Percentiles rank a stretch among this genome's conserved stretches.
Conservation (phyloP, 352 stramenopile genomes). For the Phytophthora europaea region DNA sequence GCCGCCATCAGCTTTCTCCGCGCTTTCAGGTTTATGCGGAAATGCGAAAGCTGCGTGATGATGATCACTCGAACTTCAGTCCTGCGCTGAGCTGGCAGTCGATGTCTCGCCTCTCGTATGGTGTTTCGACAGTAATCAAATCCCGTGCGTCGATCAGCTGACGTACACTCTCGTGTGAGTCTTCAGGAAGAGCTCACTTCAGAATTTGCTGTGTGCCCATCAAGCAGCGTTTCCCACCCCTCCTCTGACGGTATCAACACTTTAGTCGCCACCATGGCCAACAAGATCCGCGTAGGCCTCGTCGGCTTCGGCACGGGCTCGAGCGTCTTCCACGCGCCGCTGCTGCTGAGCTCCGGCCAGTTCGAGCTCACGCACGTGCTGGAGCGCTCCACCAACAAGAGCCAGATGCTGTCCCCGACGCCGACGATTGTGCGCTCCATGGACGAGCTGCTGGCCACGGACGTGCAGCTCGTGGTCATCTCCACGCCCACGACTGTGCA, state of each 20-base stretch:
- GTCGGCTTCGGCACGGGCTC: slow-evolving; percentile 79
- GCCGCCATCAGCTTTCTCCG: not conserved
- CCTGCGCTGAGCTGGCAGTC: too few species aligned
- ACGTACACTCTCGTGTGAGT: not conserved
- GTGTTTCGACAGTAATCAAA: not conserved
- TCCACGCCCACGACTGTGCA: slow-evolving; percentile 79
- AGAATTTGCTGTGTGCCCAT: slow-evolving; percentile 25
- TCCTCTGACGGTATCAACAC: not conserved
- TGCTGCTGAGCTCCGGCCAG: slow-evolving; percentile 66
- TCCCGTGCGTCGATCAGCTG: slow-evolving; percentile 10
- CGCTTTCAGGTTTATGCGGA: not conserved
- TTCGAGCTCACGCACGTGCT: slow-evolving; percentile 85
- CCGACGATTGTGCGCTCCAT: slow-evolving; percentile 79
- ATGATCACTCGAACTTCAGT: too few species aligned
- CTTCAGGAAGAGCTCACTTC: slow-evolving; percentile 21
- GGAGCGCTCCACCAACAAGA: slow-evolving; percentile 78
- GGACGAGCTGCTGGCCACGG: slow-evolving; percentile 67
- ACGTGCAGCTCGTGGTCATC: slow-evolving; percentile 77
- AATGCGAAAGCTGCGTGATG: not conserved
- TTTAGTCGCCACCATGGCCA: not conserved
- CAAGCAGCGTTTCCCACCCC: slow-evolving; percentile 26
- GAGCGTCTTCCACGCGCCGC: slow-evolving; percentile 79
- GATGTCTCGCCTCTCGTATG: not conserved
- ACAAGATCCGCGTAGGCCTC: slow-evolving; percentile 66
- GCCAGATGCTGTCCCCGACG: slow-evolving; percentile 48